These are phyloP conservation scores for Pleurotus salmoneostramineus DNA, from an alignment of 768 basidiomycete genomes.

Conservation along the genomic window DNA sequence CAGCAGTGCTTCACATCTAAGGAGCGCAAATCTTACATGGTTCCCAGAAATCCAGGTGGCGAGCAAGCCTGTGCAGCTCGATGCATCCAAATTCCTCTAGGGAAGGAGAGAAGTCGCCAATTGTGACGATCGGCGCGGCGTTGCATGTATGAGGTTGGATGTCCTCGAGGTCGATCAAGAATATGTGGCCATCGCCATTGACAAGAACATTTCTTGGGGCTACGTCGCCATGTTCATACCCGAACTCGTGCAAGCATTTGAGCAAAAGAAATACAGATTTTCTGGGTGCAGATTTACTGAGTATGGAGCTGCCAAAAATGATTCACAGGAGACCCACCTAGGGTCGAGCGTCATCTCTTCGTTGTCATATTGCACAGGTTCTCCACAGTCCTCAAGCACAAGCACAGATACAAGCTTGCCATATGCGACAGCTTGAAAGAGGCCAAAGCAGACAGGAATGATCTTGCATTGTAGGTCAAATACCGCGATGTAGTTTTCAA, in stretches of 20 bases:
- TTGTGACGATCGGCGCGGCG: background rate
- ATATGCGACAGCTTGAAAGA: background rate
- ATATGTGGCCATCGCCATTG: background rate
- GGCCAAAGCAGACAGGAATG: background rate
- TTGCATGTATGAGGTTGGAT: background rate
- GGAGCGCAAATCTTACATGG: background rate
- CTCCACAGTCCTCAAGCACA: background rate
- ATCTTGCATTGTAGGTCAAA: background rate
- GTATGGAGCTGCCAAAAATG: background rate
- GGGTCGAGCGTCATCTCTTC: background rate
- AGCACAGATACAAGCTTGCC: background rate
- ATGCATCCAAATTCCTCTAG: background rate
- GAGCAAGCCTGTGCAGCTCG: background rate
- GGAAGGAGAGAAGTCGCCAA: background rate
- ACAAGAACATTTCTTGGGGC: background rate
- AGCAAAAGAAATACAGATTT: background rate
- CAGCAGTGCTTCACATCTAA: background rate
- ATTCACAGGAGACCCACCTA: background rate
- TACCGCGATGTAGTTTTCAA: background rate
- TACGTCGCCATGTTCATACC: background rate
- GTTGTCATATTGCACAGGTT: background rate
- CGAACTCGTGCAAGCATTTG: background rate
- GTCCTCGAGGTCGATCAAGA: background rate
- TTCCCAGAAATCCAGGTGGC: background rate
- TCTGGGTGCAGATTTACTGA: background rate